Evolutionary conservation across 371 early-diverging fungal species (phyloP).

Genomic region (Mortierella sp.): DNA sequence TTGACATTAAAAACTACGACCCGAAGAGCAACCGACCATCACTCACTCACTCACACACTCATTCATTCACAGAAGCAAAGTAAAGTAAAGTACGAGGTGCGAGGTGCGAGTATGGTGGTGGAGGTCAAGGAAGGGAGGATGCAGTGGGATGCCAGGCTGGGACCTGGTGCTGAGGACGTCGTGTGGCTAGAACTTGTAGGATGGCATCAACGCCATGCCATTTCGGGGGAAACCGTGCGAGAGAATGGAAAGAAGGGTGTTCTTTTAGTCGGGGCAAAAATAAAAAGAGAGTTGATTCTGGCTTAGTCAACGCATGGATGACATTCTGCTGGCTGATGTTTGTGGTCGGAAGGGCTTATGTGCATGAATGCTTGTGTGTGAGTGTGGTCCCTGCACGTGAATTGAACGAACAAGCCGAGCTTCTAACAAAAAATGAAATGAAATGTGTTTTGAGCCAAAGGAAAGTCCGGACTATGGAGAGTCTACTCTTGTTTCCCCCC

Average conservation of each 20-base stretch:
- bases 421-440: neutral
- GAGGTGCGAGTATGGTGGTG: neutral
- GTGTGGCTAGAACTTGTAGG: neutral
- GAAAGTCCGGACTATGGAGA: neutral
- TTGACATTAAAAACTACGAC: too few species aligned
- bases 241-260: conserved; percentile 1
- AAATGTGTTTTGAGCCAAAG: neutral
- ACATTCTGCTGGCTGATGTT: neutral
- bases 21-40: too few species aligned
- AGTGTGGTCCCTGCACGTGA: conserved; percentile 16
- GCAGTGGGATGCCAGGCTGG: neutral
- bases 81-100: too few species aligned
- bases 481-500: neutral
- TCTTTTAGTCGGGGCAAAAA: neutral
- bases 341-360: neutral
- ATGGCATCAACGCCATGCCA: neutral
- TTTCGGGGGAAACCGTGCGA: conserved; percentile 4
- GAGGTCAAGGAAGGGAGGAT: too few species aligned
- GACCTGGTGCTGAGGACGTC: neutral
- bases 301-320: conserved; percentile 14
- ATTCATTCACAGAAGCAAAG: too few species aligned
- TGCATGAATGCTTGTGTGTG: neutral
- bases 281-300: neutral
- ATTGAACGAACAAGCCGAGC: neutral
- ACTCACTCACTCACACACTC: too few species aligned